Evolutionary conservation across 2,329 filamentous ascomycete genomes (phyloP), one percentile per base, ranked within the genome.

Genomic region (Pseudogymnoascus sp.): DNA sequence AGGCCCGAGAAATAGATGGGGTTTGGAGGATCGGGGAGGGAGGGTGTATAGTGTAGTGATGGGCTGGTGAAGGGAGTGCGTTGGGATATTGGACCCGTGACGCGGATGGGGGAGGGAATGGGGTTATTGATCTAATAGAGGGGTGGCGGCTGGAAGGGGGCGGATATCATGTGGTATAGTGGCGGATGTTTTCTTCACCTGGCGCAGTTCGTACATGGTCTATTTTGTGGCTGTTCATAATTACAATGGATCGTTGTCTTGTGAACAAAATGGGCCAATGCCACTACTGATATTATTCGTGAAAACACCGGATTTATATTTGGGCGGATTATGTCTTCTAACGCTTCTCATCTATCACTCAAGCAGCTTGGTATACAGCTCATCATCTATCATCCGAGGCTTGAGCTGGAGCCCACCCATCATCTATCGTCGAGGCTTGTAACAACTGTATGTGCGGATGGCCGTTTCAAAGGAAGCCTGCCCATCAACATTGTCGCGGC

Each of bases 171-270:
- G n/a, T 31, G 28, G 49, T 56, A 16, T 34, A 34, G 49, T 56
- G 49, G 49, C 49, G 49, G 49, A 56, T 34, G 49, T 34, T 56
- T 56, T 56, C 49, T 56, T 56, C 49, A 56, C 49, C 49, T 56
- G 49, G 49, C 49, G 49, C 28, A 56, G 49, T 34, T 56, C 49
- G 49, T 56, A 56, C 18, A 56, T 34, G 28, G 49, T 56, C 49
- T 56, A 56, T 56, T 56, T 56, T 21, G 16, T 12, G 16, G 28
- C 49, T 56, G 28, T 56, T 56, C 49, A 34, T 56, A 56, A 56
- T 56, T 18, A 56, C 49, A 56, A 56, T 56, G 25, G 49, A 34
- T 56, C 49, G 8, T 56, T 56, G 49, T 56, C 49, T 12, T 34
- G 49, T 56, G 49, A 21, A 56, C 3, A 14, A 14, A 34, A 56